Percentiles rank a stretch among this genome's conserved stretches.
phyloP scores from a whole-genome alignment of 2,329 filamentous ascomycete genomes.

The Coleophoma eucalyptorum region DNA sequence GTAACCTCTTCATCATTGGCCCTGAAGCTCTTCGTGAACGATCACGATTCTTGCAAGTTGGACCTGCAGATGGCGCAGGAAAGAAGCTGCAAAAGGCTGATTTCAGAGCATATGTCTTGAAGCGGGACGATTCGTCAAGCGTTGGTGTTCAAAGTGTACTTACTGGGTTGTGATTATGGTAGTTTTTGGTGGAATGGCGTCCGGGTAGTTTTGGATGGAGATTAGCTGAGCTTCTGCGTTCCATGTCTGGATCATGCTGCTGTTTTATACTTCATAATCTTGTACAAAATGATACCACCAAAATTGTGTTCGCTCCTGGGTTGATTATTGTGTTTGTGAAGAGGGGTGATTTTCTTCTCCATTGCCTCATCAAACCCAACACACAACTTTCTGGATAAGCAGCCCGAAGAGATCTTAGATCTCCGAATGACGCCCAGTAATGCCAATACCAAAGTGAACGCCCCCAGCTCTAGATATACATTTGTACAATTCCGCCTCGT shows the following conservation, averaged over 20 bases:
- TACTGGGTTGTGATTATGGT: slow-evolving; percentile 35
- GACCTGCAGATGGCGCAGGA: slow-evolving; percentile 33
- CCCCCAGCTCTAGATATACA: no score
- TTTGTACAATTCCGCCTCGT: no score
- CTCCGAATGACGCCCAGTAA: no score
- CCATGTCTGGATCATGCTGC: not conserved
- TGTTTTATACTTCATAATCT: no score
- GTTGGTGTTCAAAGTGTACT: slow-evolving; percentile 81
- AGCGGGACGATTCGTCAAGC: slow-evolving; percentile 77
- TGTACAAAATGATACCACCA: not conserved
- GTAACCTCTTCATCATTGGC: slow-evolving; percentile 92
- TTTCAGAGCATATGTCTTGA: slow-evolving; percentile 80
- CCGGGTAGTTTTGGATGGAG: not conserved
- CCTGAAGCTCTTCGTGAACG: slow-evolving; percentile 72
- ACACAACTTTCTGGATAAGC: no score
- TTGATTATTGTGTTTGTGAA: no score
- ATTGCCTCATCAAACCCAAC: no score
- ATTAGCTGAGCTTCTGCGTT: not conserved
- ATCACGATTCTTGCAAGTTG: slow-evolving; percentile 52
- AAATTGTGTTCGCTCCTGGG: no score
- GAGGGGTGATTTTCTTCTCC: no score
- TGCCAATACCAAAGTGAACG: no score
- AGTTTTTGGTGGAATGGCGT: not conserved
- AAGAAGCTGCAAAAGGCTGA: slow-evolving; percentile 62
- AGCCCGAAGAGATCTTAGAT: no score